phyloP scores from a whole-genome alignment of 805 yeast genomes.

The Sugiyamaella qingdaonensis region DNA sequence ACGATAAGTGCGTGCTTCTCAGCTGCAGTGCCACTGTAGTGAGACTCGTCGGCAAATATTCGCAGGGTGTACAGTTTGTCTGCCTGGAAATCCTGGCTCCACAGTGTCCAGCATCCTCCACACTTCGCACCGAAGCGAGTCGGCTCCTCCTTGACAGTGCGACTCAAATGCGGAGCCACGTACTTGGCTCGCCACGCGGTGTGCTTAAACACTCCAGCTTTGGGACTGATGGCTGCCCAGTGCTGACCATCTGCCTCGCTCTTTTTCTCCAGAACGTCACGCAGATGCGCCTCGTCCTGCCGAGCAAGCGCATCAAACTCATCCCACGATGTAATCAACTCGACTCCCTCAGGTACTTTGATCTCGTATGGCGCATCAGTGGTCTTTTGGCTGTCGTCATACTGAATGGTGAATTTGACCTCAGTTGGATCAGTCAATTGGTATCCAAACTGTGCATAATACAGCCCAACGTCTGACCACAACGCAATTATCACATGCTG shows the following conservation, averaged over 20 bases:
- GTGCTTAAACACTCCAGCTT: constrained; percentile 16
- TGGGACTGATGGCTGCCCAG: constrained; percentile 22
- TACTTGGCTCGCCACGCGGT: constrained; percentile 22
- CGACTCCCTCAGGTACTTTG: neutral
- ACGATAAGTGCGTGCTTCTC: constrained; percentile 25
- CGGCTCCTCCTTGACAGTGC: constrained; percentile 15
- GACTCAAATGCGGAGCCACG: constrained; percentile 17
- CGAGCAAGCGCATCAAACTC: constrained; percentile 10
- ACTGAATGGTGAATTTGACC: constrained; percentile 8
- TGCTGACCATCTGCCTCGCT: constrained; percentile 23
- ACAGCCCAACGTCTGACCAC: constrained; percentile 72
- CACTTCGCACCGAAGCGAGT: constrained; percentile 24
- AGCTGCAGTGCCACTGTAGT: constrained; percentile 1
- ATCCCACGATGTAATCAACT: neutral
- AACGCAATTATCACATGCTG: constrained; percentile 40
- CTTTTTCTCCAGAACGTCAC: constrained; percentile 4
- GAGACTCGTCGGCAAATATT: constrained; percentile 13
- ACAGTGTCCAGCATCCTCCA: constrained; percentile 25
- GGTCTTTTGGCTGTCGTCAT: neutral
- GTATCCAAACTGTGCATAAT: constrained; percentile 58
- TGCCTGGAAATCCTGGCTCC: constrained; percentile 27
- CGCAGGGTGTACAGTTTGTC: constrained; percentile 22
- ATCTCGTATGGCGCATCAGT: neutral
- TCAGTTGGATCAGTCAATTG: constrained; percentile 17
- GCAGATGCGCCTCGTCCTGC: constrained; percentile 11